Percentiles rank a stretch among this genome's conserved stretches.
Evolutionary conservation across 164 flowering plant genomes (phyloP).

Genomic region (Sextonia rubra): DNA sequence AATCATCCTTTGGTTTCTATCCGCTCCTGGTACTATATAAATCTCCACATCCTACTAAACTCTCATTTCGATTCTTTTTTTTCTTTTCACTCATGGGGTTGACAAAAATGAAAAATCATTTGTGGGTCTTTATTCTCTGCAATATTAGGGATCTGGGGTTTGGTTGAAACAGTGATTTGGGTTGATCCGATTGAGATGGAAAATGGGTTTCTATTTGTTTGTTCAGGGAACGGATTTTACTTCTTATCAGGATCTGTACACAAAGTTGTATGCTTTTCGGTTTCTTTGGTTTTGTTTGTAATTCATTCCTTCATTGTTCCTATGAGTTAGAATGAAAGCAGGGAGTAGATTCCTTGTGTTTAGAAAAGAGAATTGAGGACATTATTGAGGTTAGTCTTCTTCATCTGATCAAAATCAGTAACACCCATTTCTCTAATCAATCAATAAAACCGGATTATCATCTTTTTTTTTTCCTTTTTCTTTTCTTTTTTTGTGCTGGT

Average conservation of each 20-base stretch:
- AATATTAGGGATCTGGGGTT: background rate
- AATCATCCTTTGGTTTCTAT: slow-evolving; percentile 50
- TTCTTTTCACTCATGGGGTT: background rate
- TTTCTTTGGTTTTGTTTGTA: background rate
- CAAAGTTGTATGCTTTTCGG: background rate
- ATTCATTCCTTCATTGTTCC: background rate
- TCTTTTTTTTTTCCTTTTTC: no score
- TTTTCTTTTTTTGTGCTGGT: no score
- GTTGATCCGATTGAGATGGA: background rate
- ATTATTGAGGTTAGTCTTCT: background rate
- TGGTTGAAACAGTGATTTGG: background rate
- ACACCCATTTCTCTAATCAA: no score
- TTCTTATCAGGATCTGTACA: background rate
- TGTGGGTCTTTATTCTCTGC: no score
- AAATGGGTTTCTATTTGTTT: background rate
- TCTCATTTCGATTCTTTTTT: background rate
- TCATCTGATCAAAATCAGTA: no score
- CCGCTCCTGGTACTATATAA: slow-evolving; percentile 27
- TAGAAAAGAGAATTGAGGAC: background rate
- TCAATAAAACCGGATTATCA: no score
- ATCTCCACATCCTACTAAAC: background rate
- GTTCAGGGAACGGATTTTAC: no score
- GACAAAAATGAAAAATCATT: no score
- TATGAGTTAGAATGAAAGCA: background rate
- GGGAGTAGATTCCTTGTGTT: background rate